Evolutionary conservation across 1,284 basidiomycete species (phyloP).

Genomic region (Anthracocystis walkeri): DNA sequence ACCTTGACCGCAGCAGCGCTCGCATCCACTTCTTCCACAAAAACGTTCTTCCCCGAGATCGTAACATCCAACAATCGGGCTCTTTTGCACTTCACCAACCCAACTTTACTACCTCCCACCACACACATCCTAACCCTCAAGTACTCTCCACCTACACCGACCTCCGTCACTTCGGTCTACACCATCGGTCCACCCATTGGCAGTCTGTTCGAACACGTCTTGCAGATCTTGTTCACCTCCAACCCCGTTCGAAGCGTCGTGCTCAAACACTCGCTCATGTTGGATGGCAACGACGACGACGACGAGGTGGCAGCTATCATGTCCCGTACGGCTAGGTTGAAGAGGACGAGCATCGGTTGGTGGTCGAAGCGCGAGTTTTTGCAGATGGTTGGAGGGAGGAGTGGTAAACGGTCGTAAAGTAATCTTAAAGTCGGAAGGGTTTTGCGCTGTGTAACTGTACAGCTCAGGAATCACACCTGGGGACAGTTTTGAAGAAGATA

Average conservation of each 20-base stretch:
- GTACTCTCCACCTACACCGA: conserved; percentile 21
- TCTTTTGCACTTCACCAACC: conserved; percentile 23
- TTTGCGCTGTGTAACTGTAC: too few relatives aligned
- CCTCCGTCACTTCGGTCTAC: conserved; percentile 19
- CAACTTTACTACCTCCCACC: background rate
- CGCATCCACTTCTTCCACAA: conserved; percentile 8
- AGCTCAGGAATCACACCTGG: too few relatives aligned
- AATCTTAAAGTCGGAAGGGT: too few relatives aligned
- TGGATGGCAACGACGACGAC: background rate
- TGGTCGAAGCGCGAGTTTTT: conserved; percentile 24
- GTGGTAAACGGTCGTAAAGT: background rate
- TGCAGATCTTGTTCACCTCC: conserved; percentile 7
- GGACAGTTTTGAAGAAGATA: too few relatives aligned
- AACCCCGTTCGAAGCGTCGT: conserved; percentile 10
- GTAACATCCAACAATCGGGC: conserved; percentile 48
- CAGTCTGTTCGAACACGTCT: background rate
- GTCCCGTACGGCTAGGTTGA: conserved; percentile 17
- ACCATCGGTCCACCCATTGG: conserved; percentile 5
- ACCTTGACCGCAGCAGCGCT: conserved; percentile 23
- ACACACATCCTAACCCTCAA: conserved; percentile 18
- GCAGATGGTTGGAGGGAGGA: conserved; percentile 5
- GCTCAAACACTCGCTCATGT: background rate
- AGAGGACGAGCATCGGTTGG: conserved; percentile 30
- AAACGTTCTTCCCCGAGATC: conserved; percentile 61
- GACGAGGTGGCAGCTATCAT: conserved; percentile 2